Conservation (phyloP, 139 green algal genomes). For the Micractinium sp. region DNA sequence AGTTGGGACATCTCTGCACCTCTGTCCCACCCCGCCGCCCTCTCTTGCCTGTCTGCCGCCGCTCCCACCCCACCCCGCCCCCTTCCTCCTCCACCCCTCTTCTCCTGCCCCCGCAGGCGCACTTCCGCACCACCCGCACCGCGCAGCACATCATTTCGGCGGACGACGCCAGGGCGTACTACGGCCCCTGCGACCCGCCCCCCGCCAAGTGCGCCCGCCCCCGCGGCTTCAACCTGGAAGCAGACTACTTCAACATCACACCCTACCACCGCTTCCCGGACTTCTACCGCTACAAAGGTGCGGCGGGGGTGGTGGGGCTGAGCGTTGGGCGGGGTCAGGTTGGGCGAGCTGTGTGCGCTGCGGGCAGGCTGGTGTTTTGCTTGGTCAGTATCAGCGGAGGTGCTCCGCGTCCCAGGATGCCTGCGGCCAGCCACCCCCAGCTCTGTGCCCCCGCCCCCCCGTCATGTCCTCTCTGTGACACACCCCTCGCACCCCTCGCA, state of each 20-base stretch:
- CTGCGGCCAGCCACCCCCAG: no score
- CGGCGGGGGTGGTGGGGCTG: no score
- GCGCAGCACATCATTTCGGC: slow-evolving; percentile 47
- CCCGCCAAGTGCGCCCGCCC: slow-evolving; percentile 6
- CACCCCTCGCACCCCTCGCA: no score
- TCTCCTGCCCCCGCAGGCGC: slow-evolving; percentile 5
- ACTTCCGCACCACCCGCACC: slow-evolving; percentile 36
- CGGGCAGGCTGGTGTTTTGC: no score
- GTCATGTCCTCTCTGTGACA: no score
- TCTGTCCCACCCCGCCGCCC: neutral
- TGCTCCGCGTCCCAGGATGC: no score
- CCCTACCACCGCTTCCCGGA: slow-evolving; percentile 39
- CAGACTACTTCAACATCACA: slow-evolving; percentile 40
- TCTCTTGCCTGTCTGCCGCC: neutral
- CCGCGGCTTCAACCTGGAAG: slow-evolving; percentile 23
- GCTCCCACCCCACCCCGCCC: neutral
- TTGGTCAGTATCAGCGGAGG: no score
- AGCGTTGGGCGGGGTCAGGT: no score
- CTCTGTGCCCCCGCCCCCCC: no score
- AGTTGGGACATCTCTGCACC: neutral
- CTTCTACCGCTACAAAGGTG: slow-evolving; percentile 35
- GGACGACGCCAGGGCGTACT: slow-evolving; percentile 43
- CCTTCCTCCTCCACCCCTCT: neutral
- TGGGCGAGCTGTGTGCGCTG: no score
- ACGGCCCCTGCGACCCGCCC: slow-evolving; percentile 28